Evolutionary conservation across 345 rosid genomes (phyloP), one percentile per base, ranked within the genome.

Genomic region (Eutrema japonicum): DNA sequence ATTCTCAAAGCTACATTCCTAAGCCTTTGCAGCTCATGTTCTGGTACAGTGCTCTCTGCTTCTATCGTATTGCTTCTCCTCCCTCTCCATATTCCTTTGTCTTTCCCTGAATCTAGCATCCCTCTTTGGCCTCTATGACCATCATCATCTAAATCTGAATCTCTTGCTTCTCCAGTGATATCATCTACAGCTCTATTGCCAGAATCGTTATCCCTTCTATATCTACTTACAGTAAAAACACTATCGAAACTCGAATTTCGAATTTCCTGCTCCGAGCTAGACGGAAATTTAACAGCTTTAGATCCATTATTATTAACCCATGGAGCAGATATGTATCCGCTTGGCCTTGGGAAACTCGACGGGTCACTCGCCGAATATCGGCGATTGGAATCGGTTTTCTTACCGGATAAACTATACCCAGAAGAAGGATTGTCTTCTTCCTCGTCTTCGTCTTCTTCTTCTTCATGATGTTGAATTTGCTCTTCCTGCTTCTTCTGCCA

Each of bases 1-100:
- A 88, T 93, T 82, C 96, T 84, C 78, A 91, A 69, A 27, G 98
- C 80, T 72, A 88, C 33, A 26, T 83, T 88, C 82, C 97, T 86
- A 8, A 89, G 82, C 88, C 97, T 85, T 78, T 12, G 83, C 51
- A 93, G 56, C 73, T 93, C 96, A 56, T 88, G 89, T 64, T 83
- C 94, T 1, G 98, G 97, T 59, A 91, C 54, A 16, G 64, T 63
- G 35, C 67, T 82, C 85, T 88, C 91, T 0, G 89, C 94, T 74
- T 80, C 72, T 63, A 79, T 74, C 0, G 90, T 76, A 50, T 83
- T 82, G 66, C 86, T 85, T 73, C 56, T 81, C 80, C 12, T 83
- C 73, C 67, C 72, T 81, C 66, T 81, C 83, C 72, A 72, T 49
- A 62, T 57, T 73, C 77, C 70, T 61, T 56, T 74, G 6, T 45